Evolutionary conservation across 2,329 filamentous ascomycete species (phyloP), one percentile per base, ranked within the genome.

Genomic region (Colletotrichum destructivum): DNA sequence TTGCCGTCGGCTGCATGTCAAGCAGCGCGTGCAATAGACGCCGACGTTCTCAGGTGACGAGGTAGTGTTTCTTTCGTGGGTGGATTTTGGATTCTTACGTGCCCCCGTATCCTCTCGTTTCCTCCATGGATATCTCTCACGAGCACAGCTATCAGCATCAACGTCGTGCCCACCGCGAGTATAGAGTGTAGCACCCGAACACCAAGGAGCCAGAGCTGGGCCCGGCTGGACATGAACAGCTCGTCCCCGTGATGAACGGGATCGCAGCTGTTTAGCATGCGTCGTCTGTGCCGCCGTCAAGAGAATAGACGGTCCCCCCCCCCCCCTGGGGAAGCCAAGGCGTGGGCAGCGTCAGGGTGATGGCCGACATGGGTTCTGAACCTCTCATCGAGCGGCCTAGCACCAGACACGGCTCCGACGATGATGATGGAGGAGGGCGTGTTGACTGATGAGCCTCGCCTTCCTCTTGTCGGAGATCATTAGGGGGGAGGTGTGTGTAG

Each of bases 391-490:
- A 51, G 31, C 38, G 18, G 31, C 13, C 9, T 46, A 51, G 44
- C 44, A 16, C 31, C 12, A 62, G 59, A 21, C 16, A 35, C 12
- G 54, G 38, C 13, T 57, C 21, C 31, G n/a, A 49, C 16, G 59
- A 62, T 49, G 42, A 49, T 21, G 59, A 49, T 38, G 42, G 57
- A 21, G 18, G 46, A 38, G n/a, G 52, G 61, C 31, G 63, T 42
- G 35, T 21, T 40, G 40, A 40, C 46, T 62, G 44, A 40, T 51
- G 26, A 57, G 35, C 31, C 31, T 31, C 21, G 55, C 35, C 46
- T 31, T 26, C 35, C 56, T 44, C 68, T 52, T 62, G 64, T 66
- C 63, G 42, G n/a, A 47, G 54, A 65, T 46, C 44, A 59, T 16
- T 13, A 23, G 35, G 16, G 52, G 62, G 31, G 6, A 8, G 31